Evolutionary conservation across 176 grass and related monocot species (phyloP).

Genomic region (Puccinellia tenuiflora): DNA sequence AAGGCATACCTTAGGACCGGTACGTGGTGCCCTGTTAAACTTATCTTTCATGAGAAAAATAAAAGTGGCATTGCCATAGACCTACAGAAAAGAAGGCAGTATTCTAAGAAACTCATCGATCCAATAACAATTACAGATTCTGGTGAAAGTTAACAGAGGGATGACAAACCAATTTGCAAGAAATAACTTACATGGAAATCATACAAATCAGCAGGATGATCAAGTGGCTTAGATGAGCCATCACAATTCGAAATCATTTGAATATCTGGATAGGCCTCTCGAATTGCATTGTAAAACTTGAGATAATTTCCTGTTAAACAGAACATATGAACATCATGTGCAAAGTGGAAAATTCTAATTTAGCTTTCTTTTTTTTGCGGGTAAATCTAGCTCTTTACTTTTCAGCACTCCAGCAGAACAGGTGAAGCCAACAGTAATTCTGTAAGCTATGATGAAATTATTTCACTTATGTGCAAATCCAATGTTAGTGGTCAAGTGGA

Average conservation of each 20-base stretch:
- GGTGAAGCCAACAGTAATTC: background rate
- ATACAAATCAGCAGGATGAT: conserved; percentile 69
- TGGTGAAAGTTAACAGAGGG: background rate
- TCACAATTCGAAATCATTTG: conserved; percentile 73
- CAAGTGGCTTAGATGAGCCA: conserved; percentile 35
- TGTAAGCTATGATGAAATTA: conserved; percentile 6
- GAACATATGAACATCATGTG: background rate
- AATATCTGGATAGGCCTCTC: conserved; percentile 58
- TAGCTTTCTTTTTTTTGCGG: too few relatives aligned
- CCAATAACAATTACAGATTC: background rate
- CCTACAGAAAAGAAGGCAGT: background rate
- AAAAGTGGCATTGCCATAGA: background rate
- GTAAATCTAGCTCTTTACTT: background rate
- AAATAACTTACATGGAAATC: conserved; percentile 55
- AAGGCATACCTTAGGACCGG: conserved; percentile 55
- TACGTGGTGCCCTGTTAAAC: conserved; percentile 41
- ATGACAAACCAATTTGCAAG: background rate
- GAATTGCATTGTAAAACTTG: conserved; percentile 58
- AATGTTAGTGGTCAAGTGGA: background rate
- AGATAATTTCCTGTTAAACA: conserved; percentile 50
- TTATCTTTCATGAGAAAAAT: background rate
- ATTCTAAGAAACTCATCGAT: background rate
- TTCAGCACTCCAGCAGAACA: background rate
- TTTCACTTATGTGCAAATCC: background rate
- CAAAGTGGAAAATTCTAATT: background rate